Base-by-base conservation (phyloP, 192 early-diverging fungal genomes). In the Ambispora gerdemannii region DNA sequence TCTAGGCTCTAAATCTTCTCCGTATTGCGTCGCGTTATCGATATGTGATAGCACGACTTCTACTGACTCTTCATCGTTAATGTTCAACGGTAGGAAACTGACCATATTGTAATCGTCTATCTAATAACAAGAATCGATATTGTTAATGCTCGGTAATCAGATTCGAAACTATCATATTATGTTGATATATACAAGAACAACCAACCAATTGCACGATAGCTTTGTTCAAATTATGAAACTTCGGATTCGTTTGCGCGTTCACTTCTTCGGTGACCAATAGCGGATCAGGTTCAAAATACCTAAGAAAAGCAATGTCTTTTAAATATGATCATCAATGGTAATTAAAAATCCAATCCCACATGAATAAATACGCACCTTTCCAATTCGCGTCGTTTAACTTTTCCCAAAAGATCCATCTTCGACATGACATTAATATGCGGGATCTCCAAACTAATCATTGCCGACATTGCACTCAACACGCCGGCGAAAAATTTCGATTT, bases 51-150 rank as follows among this genome's bases (percentile, higher is more conserved):
- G 75, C 19, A 99, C 81, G 27, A 89, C 85, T 28, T 87, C 89
- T 19, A 99, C 80, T 6, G 93, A 95, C 68, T 98, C 96, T 70
- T 99, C 97, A 73, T 99, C 94, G 49, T 84, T 85, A 58, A 96
- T 90, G 75, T 99, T 93, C 22, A 99, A 79, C 50, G 95, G 95
- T 56, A 99, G 72, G 74, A 98, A 97, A 50, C 84, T 85, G 10
- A 99, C 97, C 95, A 99, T 96, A 78, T 92, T 97, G 74, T 91
- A 98, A 72, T 98, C 94, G 32, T 97, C 94, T 72, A 96, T 94
- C 86, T 88, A 70, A 31, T 32, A 43, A 64, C 11, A 69, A 2
- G 28, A 47, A 53, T 19, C 15, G 33, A 56, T n/a, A 27, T 64
- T 28, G 38, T 58, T 60, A 30, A 2, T 43, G 27, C n/a, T 53